These are phyloP conservation scores for Penicillium egyptiacum DNA, from an alignment of 495 filamentous ascomycete genomes.

Conservation along the genomic window DNA sequence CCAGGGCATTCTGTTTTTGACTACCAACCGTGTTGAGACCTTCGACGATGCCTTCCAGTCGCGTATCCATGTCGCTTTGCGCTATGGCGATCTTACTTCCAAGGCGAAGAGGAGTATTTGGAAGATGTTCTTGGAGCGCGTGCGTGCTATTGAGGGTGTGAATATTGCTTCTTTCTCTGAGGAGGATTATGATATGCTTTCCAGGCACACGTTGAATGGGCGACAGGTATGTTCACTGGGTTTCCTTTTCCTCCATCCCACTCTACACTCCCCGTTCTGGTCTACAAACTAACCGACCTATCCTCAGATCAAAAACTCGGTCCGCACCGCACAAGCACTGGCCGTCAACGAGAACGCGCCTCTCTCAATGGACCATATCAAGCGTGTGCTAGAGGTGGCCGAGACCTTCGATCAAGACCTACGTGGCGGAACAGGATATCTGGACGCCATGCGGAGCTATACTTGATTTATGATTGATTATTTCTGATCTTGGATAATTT, in stretches of 20 bases:
- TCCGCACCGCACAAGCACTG: constrained; percentile 81
- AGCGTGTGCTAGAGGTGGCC: constrained; percentile 75
- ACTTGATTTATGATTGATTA: constrained; percentile 27
- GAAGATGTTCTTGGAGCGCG: constrained; percentile 78
- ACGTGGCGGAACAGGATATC: constrained; percentile 60
- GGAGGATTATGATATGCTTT: constrained; percentile 64
- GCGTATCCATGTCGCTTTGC: constrained; percentile 71
- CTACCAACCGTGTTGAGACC: constrained; percentile 75
- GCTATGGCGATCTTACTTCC: constrained; percentile 73
- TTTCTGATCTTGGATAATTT: constrained; percentile 1
- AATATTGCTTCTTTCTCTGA: constrained; percentile 63
- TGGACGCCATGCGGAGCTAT: constrained; percentile 54
- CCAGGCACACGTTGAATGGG: constrained; percentile 77
- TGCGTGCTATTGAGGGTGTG: constrained; percentile 62
- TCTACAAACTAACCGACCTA: constrained; percentile 8
- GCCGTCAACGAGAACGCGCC: constrained; percentile 72
- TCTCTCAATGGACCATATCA: constrained; percentile 79
- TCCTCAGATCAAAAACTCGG: constrained; percentile 82
- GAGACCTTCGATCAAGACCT: constrained; percentile 80
- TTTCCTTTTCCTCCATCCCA: constrained; percentile 5
- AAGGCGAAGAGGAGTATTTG: constrained; percentile 82
- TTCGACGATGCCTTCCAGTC: constrained; percentile 69
- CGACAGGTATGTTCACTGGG: constrained; percentile 59
- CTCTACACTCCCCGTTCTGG: not conserved
- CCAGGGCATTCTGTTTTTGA: constrained; percentile 78